phyloP scores from a whole-genome alignment of 202 grass and related monocot genomes.

The Carex arenaria region DNA sequence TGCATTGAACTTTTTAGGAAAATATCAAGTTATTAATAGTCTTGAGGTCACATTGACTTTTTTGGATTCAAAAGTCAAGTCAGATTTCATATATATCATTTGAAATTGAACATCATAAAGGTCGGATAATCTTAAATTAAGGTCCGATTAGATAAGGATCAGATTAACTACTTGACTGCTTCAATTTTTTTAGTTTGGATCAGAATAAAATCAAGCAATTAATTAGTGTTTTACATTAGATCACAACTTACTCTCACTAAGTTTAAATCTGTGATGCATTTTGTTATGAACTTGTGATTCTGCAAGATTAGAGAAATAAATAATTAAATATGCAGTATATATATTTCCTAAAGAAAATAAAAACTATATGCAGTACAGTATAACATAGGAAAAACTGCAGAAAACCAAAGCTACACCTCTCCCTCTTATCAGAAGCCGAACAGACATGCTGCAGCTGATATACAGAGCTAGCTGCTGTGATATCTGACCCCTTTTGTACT shows the following conservation, averaged over 20 bases:
- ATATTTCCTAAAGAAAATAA: background rate
- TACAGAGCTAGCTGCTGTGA: slow-evolving; percentile 35
- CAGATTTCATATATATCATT: background rate
- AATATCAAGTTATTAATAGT: background rate
- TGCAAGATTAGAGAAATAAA: background rate
- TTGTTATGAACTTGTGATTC: too few species aligned
- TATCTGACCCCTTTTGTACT: slow-evolving; percentile 24
- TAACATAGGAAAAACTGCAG: background rate
- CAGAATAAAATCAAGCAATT: background rate
- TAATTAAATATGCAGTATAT: background rate
- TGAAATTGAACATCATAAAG: background rate
- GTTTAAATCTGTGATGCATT: background rate
- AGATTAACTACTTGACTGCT: too few species aligned
- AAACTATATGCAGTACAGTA: background rate
- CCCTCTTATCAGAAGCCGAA: slow-evolving; percentile 11
- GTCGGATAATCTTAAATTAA: background rate
- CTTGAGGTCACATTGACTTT: background rate
- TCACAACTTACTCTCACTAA: background rate
- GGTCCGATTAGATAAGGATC: too few species aligned
- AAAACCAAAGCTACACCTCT: background rate
- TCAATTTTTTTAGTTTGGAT: background rate
- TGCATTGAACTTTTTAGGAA: too few species aligned
- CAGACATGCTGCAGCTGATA: slow-evolving; percentile 46
- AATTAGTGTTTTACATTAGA: background rate
- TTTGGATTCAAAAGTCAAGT: background rate